Base-by-base conservation (phyloP, 306 rosid genomes). In the Trifolium fragiferum region DNA sequence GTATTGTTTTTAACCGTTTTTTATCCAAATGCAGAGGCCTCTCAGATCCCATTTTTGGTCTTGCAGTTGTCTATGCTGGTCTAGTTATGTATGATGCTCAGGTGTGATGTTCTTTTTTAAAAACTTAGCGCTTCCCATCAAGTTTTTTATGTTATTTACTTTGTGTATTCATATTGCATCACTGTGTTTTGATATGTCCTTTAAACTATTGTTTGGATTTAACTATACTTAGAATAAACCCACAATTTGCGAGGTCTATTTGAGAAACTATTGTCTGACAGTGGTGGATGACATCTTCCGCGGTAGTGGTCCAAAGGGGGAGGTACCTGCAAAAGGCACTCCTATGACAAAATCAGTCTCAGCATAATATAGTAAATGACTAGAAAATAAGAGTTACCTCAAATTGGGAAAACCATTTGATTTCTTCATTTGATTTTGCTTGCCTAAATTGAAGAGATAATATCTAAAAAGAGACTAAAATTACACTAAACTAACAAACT, bases 71-170 rank as follows among this genome's bases (percentile, higher is more conserved):
- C 62, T 94, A 91, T 87, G 98, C 98, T n/a, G 87, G 92, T 75
- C 90, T 94, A 44, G 46, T 86, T 82, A 94, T 94, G 97, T 94
- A 94, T 55, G 98, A 94, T 82, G 96, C 98, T 33, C 98, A 94
- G 98, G 98, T 91, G 80, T 75, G 66, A 67, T 80, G 38, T 59
- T 74, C 41, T 68, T 33, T 58, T 79, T 32, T 72, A 19, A 70
- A 74, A 82, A 82, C 19, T 3, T 80, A 14, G 32, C 40, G 35
- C 66, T 70, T 78, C 77, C 16, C n/a, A 21, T 72, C 68, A 40
- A 25, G 32, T 13, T 30, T 76, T 75, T 13, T 1, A 6, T 25
- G 10, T 69, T 62, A 35, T 50, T 16, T 40, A 70, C 49, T 62
- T 54, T 10, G n/a, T 69, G 55, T 21, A 49, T 51, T 76, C 40